Evolutionary conservation across 2,329 filamentous ascomycete genomes (phyloP).

Genomic region (Aspergillus terreus): DNA sequence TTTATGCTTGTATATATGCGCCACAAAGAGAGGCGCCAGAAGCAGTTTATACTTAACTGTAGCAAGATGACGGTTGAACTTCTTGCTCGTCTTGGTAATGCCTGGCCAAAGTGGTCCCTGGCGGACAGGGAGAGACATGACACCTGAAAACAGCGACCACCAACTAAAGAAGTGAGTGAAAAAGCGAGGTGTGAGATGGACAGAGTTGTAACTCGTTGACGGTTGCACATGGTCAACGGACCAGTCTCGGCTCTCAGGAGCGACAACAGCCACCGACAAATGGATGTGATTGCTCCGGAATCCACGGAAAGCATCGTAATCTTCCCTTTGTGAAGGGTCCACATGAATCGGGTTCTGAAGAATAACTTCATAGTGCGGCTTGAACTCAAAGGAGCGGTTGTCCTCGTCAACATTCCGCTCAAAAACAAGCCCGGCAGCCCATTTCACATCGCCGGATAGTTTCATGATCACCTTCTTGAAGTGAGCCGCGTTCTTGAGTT

Average conservation of each 20-base stretch:
- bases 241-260: conserved; percentile 86
- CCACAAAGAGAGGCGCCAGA: conserved; percentile 87
- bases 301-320: conserved; percentile 91
- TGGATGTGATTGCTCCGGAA: conserved; percentile 97
- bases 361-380: conserved; percentile 85
- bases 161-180: conserved; percentile 98
- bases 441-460: conserved; percentile 90
- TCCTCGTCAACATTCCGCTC: conserved; percentile 74
- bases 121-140: conserved; percentile 89
- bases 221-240: conserved; percentile 67
- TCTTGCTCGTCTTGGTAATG: conserved; percentile 94
- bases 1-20: conserved; percentile 98
- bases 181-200: conserved; percentile 90
- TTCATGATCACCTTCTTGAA: conserved; percentile 99
- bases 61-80: conserved; percentile 93
- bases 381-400: conserved; percentile 79
- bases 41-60: conserved; percentile 97
- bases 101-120: conserved; percentile 90
- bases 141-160: conserved; percentile 95
- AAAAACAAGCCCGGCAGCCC: conserved; percentile 87
- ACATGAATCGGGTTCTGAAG: conserved; percentile 76
- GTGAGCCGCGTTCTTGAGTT: conserved; percentile 66
- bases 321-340: conserved; percentile 51
- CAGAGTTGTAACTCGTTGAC: conserved; percentile 90
- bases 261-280: conserved; percentile 84